Evolutionary conservation across 176 grass and related monocot species (phyloP).

Genomic region (Zea luxurians): DNA sequence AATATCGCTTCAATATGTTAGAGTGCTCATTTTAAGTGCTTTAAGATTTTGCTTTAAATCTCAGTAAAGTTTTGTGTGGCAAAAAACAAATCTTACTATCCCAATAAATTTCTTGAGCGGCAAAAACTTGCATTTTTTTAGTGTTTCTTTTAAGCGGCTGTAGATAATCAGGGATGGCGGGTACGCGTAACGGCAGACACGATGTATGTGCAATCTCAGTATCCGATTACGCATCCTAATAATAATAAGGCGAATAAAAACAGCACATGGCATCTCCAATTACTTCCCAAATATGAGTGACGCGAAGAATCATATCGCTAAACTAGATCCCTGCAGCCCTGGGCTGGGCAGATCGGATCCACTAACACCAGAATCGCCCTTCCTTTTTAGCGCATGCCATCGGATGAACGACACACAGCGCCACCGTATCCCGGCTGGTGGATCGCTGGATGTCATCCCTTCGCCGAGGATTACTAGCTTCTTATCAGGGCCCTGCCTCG

Average conservation of each 20-base stretch:
- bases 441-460: conserved; percentile 28
- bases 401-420: neutral
- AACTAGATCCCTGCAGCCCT: neutral
- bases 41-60: neutral
- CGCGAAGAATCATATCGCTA: neutral
- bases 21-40: neutral
- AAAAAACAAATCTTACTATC: neutral
- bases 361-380: too few relatives aligned
- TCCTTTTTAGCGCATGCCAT: neutral
- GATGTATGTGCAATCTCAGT: too few relatives aligned
- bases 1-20: neutral
- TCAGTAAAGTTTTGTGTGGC: neutral
- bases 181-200: neutral
- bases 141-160: neutral
- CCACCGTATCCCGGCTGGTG: conserved; percentile 7
- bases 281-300: neutral
- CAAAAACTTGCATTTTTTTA: neutral
- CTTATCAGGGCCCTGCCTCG: neutral
- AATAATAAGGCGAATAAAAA: neutral
- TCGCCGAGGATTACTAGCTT: conserved; percentile 26
- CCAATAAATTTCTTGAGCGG: neutral
- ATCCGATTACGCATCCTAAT: too few relatives aligned
- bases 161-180: neutral
- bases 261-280: neutral
- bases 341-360: neutral